These are phyloP conservation scores for Panaeolus cyanescens DNA, from an alignment of 768 basidiomycete genomes.

Conservation along the genomic window DNA sequence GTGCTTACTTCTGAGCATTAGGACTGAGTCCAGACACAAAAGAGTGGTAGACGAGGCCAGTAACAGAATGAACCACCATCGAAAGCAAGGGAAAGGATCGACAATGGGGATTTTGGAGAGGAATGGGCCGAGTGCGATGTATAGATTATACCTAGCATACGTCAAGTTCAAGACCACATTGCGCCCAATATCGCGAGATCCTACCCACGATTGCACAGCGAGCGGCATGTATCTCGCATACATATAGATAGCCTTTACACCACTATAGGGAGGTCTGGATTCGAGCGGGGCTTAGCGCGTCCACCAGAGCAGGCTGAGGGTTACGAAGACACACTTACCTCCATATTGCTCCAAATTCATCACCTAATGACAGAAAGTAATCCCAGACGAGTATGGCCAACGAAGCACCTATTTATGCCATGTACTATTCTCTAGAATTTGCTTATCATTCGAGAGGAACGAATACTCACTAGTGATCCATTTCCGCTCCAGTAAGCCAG, in stretches of 20 bases:
- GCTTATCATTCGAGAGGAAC: no score
- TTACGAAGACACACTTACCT: no score
- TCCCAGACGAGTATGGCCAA: background rate
- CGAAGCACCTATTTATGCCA: background rate
- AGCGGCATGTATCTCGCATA: background rate
- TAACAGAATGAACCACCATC: background rate
- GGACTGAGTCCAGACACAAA: background rate
- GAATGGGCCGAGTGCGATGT: background rate
- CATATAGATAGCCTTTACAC: background rate
- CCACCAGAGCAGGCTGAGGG: no score
- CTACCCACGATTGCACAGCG: background rate
- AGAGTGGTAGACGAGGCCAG: background rate
- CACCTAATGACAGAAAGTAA: no score
- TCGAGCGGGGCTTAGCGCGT: no score
- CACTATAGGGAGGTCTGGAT: background rate
- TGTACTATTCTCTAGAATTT: no score
- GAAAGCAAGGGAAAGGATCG: background rate
- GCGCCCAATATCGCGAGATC: background rate
- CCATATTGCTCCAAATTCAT: no score
- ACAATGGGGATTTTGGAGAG: background rate
- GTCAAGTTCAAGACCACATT: background rate
- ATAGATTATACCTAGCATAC: background rate
- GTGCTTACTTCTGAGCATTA: background rate
- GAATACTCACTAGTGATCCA: background rate
- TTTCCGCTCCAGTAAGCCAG: background rate